Base-by-base conservation (phyloP, 2,329 filamentous ascomycete species). In the Celoporthe dispersa region DNA sequence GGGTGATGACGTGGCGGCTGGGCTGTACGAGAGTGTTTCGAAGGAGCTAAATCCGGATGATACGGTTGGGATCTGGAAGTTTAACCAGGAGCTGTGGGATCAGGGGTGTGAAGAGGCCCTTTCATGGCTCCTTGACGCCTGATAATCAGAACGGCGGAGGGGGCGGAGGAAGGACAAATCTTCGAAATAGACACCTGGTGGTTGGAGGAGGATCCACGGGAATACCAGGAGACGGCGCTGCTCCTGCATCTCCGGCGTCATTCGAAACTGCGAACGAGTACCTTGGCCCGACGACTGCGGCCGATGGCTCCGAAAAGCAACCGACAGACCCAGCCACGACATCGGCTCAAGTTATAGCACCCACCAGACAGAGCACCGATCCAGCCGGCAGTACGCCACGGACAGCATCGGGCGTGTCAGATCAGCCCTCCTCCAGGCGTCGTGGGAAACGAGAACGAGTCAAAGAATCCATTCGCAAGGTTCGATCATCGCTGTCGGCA, bases 201-300 rank as follows among this genome's bases (percentile, higher is more conserved):
- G 37, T 37, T n/a, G n/a, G 44, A n/a, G n/a, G 44, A n/a, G 41
- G 33, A 16, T 9, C 39, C 12, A 31, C 57, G 14, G 41, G 41
- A 53, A 7, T 35, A n/a, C 28, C 41, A 19, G 62, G 41, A 12
- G 19, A 33, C 12, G 69, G 66, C 19, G 66, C 44, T 22, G 62
- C n/a, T 19, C 62, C 28, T 12, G 66, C 66, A 31, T 70, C 69
- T 33, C 66, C 66, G 0, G 66, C 66, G 28, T 70, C 69, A 6
- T 70, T 70, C 62, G 60, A 70, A 25, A 70, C 69, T n/a, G 69
- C 69, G 25, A 53, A 67, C 1, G 69, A 70, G 22, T 68, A 59
- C 11, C 48, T 57, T 5, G n/a, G 9, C 28, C 5, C 44, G 22
- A 51, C 25, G 25, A 44, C 19, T 25, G 64, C 41, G 11, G 25